Conservation (phyloP, 192 early-diverging fungal genomes). For the Coemansia aciculifera region DNA sequence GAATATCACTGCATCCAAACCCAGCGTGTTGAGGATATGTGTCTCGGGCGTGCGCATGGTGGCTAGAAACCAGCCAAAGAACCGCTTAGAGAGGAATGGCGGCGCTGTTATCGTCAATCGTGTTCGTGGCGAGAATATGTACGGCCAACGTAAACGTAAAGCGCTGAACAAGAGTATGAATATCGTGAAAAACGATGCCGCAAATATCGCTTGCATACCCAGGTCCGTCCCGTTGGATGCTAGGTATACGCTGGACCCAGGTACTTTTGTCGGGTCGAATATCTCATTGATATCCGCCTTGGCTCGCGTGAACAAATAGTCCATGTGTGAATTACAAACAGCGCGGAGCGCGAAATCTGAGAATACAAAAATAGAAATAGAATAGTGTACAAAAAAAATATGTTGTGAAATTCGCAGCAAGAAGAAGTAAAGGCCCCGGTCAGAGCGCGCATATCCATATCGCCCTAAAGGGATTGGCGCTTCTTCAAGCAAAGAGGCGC, state of each 20-base stretch:
- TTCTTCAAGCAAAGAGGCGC: background rate
- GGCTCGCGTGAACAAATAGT: constrained; percentile 8
- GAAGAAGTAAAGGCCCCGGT: background rate
- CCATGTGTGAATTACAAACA: background rate
- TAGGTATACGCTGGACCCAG: constrained; percentile 48
- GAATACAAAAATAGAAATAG: background rate
- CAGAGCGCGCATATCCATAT: background rate
- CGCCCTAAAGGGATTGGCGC: background rate
- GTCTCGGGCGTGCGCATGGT: constrained; percentile 54
- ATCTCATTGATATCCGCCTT: constrained; percentile 39
- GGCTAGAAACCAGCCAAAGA: constrained; percentile 55
- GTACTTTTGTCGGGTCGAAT: constrained; percentile 50
- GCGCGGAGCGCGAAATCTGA: background rate
- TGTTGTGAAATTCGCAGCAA: background rate
- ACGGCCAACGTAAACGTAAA: constrained; percentile 46
- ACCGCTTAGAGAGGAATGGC: constrained; percentile 32
- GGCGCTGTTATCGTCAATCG: constrained; percentile 51
- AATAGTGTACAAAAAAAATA: background rate
- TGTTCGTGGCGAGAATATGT: constrained; percentile 52
- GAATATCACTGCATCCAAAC: constrained; percentile 54
- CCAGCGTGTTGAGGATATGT: constrained; percentile 54
- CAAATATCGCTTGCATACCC: constrained; percentile 52
- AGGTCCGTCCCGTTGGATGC: constrained; percentile 52
- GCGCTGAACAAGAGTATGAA: constrained; percentile 41
- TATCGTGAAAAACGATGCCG: constrained; percentile 37